Evolutionary conservation across 2,329 filamentous ascomycete species (phyloP).

Genomic region (Cyclaneusma minus): DNA sequence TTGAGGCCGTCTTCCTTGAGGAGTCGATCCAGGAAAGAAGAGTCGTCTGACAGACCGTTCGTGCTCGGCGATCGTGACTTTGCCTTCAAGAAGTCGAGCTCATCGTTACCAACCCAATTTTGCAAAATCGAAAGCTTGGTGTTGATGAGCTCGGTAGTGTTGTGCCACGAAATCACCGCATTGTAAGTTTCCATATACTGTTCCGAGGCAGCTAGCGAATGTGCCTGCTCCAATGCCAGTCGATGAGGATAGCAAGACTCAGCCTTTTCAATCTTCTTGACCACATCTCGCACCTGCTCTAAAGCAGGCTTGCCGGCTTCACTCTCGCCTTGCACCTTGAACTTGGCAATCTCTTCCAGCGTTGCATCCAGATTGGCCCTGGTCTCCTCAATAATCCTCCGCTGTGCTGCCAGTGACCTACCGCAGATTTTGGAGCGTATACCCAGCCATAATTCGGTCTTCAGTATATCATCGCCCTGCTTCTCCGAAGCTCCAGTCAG

Average conservation of each 20-base stretch:
- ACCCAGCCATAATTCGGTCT: slow-evolving; percentile 74
- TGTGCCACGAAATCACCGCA: slow-evolving; percentile 89
- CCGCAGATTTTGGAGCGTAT: slow-evolving; percentile 74
- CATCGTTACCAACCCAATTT: slow-evolving; percentile 92
- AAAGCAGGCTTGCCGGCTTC: slow-evolving; percentile 74
- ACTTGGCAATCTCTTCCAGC: slow-evolving; percentile 80
- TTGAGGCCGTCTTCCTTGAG: slow-evolving; percentile 92
- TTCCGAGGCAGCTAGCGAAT: slow-evolving; percentile 61
- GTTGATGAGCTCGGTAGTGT: slow-evolving; percentile 91
- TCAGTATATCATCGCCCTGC: slow-evolving; percentile 49
- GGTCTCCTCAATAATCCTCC: slow-evolving; percentile 75
- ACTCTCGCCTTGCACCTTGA: slow-evolving; percentile 85
- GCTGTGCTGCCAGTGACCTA: slow-evolving; percentile 68
- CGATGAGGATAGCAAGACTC: slow-evolving; percentile 76
- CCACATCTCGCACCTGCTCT: slow-evolving; percentile 79
- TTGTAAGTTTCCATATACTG: slow-evolving; percentile 73
- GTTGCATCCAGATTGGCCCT: slow-evolving; percentile 56
- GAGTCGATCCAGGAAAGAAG: slow-evolving; percentile 84
- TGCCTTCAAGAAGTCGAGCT: slow-evolving; percentile 75
- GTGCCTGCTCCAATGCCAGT: slow-evolving; percentile 54
- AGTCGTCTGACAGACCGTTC: slow-evolving; percentile 70
- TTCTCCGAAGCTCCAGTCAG: slow-evolving; percentile 62
- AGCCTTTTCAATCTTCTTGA: slow-evolving; percentile 79
- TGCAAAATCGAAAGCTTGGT: slow-evolving; percentile 83
- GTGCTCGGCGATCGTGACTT: slow-evolving; percentile 52